Conservation (phyloP, 768 basidiomycete species). For the Termitomyces sp. region DNA sequence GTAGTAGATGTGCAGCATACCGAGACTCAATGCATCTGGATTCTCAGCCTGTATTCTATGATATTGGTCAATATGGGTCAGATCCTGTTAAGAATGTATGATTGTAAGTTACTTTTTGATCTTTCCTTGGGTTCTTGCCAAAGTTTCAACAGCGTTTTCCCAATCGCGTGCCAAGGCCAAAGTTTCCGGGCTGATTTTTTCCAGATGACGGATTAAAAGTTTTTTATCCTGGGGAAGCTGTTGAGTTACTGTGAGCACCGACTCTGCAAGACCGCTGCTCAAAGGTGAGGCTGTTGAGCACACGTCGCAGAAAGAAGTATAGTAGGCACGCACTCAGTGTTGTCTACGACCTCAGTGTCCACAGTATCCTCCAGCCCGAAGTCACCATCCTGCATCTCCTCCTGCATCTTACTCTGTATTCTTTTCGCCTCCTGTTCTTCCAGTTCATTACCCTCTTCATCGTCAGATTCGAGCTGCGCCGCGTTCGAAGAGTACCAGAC, state of each 20-base stretch:
- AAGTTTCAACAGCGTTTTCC: conserved; percentile 61
- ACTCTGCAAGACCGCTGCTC: conserved; percentile 36
- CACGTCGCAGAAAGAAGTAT: background rate
- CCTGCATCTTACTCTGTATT: conserved; percentile 72
- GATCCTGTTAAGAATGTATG: background rate
- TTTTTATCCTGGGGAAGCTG: conserved; percentile 54
- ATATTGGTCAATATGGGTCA: conserved; percentile 2
- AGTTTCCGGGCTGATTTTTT: conserved; percentile 74
- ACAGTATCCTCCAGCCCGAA: conserved; percentile 74
- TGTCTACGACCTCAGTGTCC: conserved; percentile 32
- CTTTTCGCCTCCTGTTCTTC: conserved; percentile 86
- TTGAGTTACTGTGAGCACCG: conserved; percentile 30
- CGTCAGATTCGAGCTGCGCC: conserved; percentile 73
- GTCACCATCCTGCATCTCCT: conserved; percentile 72
- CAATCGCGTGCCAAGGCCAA: conserved; percentile 82
- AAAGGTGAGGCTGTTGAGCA: background rate
- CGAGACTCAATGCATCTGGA: conserved; percentile 53
- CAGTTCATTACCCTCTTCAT: conserved; percentile 85
- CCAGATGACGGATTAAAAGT: conserved; percentile 60
- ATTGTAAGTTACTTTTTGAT: conserved; percentile 46
- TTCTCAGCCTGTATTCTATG: conserved; percentile 47
- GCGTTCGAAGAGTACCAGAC: conserved; percentile 90
- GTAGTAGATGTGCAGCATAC: conserved; percentile 83
- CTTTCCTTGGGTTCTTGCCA: conserved; percentile 51
- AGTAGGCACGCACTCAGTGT: conserved; percentile 29